Base-by-base conservation (phyloP, 2,329 filamentous ascomycete species). In the Alternaria sp. region DNA sequence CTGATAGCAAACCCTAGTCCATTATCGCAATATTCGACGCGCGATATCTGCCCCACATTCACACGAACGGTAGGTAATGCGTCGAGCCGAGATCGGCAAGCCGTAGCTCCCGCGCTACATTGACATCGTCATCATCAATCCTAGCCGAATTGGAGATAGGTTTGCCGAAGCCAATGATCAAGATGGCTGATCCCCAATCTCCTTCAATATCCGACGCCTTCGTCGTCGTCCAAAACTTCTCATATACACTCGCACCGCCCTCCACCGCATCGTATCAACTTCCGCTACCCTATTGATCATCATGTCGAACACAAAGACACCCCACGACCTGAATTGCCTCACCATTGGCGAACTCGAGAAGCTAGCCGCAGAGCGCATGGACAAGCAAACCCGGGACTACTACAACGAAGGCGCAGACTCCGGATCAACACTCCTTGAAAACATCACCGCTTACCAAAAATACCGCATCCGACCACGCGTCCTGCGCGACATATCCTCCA, bases 401-500 rank as follows among this genome's bases (percentile, higher is more conserved):
- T 72, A 70, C 56, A 72, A 72, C 21, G 64, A 66, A 64, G 70
- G 70, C 37, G 62, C 70, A 28, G 68, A 70, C 39, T 61, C 56
- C 3, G 68, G 68, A 17, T 61, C 54, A 2, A 72, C 70, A 1
- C 54, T 74, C 17, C 58, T 59, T 28, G 70, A 73, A 28, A 74
- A 74, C 56, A 66, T 67, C 14, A 51, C 65, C 10, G 70, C 71
- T 9, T 74, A 73, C 49, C 60, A 70, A 26, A 72, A 72, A 33
- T 74, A 74, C 56, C 69, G 71, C 17, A 73, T 74, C 31, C 66
- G 70, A 8, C 70, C 71, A 8, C 70, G 70, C 10, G 74, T 82
- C 26, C 70, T 82, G 1, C 74, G 78, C 34, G 76, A 79, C 39
- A 75, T 82, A 24, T 71, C 69, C 0, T 60, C 58, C 1, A 72